A percentile compares a stretch with the other conserved stretches of the same genome.
Conservation (phyloP, 225 moss, liverwort and hornwort genomes). For the Ulota crispa region DNA sequence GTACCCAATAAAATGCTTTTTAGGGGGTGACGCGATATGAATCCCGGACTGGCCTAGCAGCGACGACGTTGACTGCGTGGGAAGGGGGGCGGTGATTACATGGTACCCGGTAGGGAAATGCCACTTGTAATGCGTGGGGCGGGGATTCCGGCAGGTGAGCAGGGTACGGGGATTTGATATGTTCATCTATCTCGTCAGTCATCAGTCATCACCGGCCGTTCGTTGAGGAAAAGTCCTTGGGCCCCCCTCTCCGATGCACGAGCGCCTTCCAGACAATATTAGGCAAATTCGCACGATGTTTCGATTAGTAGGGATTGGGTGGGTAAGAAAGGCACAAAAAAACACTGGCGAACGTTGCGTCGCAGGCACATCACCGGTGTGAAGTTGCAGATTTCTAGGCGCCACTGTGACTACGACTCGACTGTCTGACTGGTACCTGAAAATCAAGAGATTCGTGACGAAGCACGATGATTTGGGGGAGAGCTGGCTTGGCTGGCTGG, state of each 20-base stretch:
- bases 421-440: not conserved
- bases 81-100: not conserved
- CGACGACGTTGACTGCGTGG: conserved; percentile 22
- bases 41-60: not conserved
- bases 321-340: not conserved
- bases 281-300: conserved; percentile 32
- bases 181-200: conserved; percentile 7
- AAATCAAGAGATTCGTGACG: conserved; percentile 25
- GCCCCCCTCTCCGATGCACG: conserved; percentile 13
- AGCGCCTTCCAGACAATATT: conserved; percentile 22
- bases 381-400: conserved; percentile 16
- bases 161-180: conserved; percentile 1
- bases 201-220: conserved; percentile 18
- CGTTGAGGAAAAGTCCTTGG: conserved; percentile 36
- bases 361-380: conserved; percentile 13
- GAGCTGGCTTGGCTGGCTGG: not conserved
- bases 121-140: conserved; percentile 23
- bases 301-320: not conserved
- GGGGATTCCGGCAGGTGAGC: conserved; percentile 25
- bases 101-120: conserved; percentile 1
- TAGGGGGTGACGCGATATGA: not conserved
- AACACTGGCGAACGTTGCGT: not conserved
- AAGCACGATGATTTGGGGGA: conserved; percentile 10
- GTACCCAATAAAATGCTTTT: conserved; percentile 22
- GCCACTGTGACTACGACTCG: not conserved